Conservation (phyloP, 768 basidiomycete species). For the Podaxis sp. region DNA sequence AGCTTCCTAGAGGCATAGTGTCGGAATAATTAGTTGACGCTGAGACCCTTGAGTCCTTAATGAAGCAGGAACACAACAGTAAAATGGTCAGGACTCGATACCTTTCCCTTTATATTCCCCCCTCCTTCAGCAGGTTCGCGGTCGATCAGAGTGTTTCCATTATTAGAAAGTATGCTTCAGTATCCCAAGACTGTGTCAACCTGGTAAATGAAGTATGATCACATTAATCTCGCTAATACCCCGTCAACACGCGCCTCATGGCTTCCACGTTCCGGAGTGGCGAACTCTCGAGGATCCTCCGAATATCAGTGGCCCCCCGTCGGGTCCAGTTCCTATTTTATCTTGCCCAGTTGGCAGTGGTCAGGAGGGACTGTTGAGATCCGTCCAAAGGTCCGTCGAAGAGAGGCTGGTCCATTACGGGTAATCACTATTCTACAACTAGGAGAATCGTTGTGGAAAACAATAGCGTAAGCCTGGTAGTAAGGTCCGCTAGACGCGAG, state of each 20-base stretch:
- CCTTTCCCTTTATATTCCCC: constrained; percentile 9
- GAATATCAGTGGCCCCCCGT: neutral
- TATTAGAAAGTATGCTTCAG: constrained; percentile 6
- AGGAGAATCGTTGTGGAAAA: neutral
- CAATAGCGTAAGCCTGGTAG: neutral
- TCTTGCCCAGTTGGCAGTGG: neutral
- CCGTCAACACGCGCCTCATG: constrained; percentile 8
- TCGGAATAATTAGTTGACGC: neutral
- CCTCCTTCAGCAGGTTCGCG: neutral
- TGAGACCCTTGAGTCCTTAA: neutral
- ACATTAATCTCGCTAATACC: constrained; percentile 12
- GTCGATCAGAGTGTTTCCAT: constrained; percentile 10
- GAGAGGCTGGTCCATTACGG: neutral
- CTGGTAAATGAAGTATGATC: constrained; percentile 5
- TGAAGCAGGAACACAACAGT: neutral
- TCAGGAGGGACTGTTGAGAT: neutral
- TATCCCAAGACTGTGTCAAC: constrained; percentile 1
- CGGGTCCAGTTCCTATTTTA: neutral
- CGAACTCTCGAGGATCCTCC: constrained; percentile 11
- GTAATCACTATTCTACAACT: neutral
- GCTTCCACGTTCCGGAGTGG: constrained; percentile 7
- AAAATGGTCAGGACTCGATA: neutral
- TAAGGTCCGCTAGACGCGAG: neutral
- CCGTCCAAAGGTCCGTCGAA: neutral
- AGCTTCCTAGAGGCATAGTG: constrained; percentile 13